A percentile compares a stretch with the other conserved stretches of the same genome.
These are phyloP conservation scores for Mrakia hoshinonis DNA, from an alignment of 768 basidiomycete genomes.

Conservation along the genomic window DNA sequence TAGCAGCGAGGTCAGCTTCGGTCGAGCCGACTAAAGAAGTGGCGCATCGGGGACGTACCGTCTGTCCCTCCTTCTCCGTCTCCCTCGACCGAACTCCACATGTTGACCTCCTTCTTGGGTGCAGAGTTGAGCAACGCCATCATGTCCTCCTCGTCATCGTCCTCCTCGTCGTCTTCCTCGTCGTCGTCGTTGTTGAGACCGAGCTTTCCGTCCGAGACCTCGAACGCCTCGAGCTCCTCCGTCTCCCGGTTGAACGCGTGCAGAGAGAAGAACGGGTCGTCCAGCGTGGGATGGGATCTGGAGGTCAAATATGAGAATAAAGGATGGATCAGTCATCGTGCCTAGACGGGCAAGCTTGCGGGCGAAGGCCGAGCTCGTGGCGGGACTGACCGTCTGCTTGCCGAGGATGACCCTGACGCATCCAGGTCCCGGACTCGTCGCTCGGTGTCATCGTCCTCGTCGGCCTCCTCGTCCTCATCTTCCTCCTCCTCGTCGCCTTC, in stretches of 20 bases:
- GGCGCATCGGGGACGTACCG: conserved; percentile 19
- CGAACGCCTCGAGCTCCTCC: conserved; percentile 62
- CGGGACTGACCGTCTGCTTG: conserved; percentile 9
- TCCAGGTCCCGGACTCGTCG: conserved; percentile 35
- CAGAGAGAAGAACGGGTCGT: conserved; percentile 86
- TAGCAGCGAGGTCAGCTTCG: neutral
- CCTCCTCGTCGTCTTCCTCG: conserved; percentile 50
- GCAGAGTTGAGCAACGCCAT: conserved; percentile 30
- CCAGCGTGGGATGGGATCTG: conserved; percentile 50
- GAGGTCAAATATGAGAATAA: too few relatives aligned
- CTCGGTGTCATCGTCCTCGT: conserved; percentile 40
- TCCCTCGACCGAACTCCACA: conserved; percentile 23
- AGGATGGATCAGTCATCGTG: neutral
- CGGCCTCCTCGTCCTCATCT: conserved; percentile 36
- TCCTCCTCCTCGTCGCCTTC: conserved; percentile 39
- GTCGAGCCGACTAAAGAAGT: neutral
- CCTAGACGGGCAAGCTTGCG: neutral
- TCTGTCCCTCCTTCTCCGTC: conserved; percentile 26
- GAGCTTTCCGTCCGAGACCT: conserved; percentile 50
- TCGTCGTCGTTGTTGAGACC: conserved; percentile 48
- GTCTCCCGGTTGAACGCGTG: conserved; percentile 78
- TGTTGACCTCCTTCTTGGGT: conserved; percentile 20
- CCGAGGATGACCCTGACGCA: conserved; percentile 29
- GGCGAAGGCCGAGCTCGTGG: neutral
- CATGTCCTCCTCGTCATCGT: conserved; percentile 39